Evolutionary conservation across 2,329 filamentous ascomycete species (phyloP), one percentile per base, ranked within the genome.

Genomic region (Diplodia scrobiculata): DNA sequence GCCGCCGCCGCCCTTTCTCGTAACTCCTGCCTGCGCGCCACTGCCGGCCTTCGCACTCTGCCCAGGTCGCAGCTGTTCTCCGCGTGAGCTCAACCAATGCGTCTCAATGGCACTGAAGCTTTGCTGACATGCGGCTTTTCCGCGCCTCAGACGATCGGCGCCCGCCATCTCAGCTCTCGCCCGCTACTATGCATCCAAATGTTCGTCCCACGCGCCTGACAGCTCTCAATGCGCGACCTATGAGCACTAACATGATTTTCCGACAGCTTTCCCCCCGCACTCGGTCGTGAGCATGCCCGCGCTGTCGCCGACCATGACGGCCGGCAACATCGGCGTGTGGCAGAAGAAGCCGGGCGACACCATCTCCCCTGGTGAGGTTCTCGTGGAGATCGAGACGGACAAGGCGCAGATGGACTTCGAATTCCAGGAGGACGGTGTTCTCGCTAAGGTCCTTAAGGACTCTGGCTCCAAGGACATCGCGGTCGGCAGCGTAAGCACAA

Each of bases 351-450:
- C 88, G 71, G 95, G 95, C 77, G 95, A 99, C 80, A 76, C 84
- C 69, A 89, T 99, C 79, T 83, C 87, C 67, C 93, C 96, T 63
- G 95, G 95, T 78, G 95, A 99, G 78, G 95, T 99, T 54, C 83
- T 99, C 72, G 93, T 97, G 72, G 93, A 97, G 85, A 97, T 98
- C 75, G 95, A 99, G 86, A 99, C 95, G 74, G 95, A 99, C 82
- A 99, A 99, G 86, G 95, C 95, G 70, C 95, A 98, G 84, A 99
- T 99, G 95, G 95, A 99, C 84, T 98, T 99, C 79, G 95, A 99
- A 82, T 98, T 96, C 82, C 95, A 99, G 82, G 95, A 99, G 76
- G 95, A 98, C 78, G 95, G 94, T 84, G 86, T 96, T 68, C 85
- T 99, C 72, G 94, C 95, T 75, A 97, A 97, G 86, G 86, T 98